Percentiles rank a stretch among this genome's conserved stretches.
Conservation (phyloP, 2,329 filamentous ascomycete species). For the Phialophora macrospora region DNA sequence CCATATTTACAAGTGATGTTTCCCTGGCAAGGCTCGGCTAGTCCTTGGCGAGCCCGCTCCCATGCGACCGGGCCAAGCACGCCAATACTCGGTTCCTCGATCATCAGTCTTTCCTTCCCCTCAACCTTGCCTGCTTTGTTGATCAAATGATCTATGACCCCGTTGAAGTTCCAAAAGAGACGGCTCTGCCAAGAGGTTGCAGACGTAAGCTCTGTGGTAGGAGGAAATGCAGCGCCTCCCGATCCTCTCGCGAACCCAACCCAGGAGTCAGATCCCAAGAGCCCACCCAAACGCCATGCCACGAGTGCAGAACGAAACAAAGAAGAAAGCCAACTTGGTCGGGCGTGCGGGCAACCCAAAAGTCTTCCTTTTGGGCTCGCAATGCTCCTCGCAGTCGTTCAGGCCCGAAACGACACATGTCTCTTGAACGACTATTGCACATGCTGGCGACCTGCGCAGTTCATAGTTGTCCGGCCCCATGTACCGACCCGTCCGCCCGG, state of each 20-base stretch:
- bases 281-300: slow-evolving; percentile 14
- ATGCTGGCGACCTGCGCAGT: not conserved
- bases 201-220: slow-evolving; percentile 1
- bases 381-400: not conserved
- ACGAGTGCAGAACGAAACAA: slow-evolving; percentile 2
- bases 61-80: slow-evolving; percentile 1
- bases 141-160: slow-evolving; percentile 1
- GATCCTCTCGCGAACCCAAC: not conserved
- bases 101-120: not conserved
- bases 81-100: not conserved
- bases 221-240: slow-evolving; percentile 1
- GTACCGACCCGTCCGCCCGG: not conserved
- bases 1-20: slow-evolving; percentile 7
- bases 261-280: not conserved
- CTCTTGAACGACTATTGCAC: not conserved
- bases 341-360: not conserved
- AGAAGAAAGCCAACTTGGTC: slow-evolving; percentile 3
- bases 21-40: not conserved
- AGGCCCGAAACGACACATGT: not conserved
- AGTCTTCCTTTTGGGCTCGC: not conserved
- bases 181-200: not conserved
- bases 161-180: not conserved
- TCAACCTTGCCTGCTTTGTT: not conserved
- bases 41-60: not conserved
- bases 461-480: not conserved